Conservation (phyloP, 495 filamentous ascomycete genomes). For the Cercophora samala region DNA sequence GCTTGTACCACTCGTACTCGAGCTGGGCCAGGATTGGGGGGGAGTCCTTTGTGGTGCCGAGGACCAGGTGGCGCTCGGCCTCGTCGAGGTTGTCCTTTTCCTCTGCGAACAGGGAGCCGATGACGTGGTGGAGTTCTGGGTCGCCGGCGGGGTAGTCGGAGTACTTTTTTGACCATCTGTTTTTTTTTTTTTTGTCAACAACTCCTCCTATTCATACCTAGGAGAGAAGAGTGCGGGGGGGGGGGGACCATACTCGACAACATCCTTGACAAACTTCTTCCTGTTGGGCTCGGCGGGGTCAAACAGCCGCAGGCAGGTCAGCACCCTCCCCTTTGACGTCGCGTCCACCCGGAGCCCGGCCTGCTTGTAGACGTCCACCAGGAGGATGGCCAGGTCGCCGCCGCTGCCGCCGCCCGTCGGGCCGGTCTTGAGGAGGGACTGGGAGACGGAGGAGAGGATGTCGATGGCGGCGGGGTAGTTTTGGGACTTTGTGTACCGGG, state of each 20-base stretch:
- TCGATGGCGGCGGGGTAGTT: conserved; percentile 84
- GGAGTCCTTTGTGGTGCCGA: conserved; percentile 81
- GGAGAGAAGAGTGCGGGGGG: conserved; percentile 6
- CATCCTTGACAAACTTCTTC: conserved; percentile 87
- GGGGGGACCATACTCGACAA: conserved; percentile 64
- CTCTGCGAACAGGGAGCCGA: conserved; percentile 81
- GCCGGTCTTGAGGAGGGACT: conserved; percentile 78
- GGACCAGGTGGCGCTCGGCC: conserved; percentile 82
- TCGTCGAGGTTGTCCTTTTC: conserved; percentile 81
- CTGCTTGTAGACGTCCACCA: conserved; percentile 85
- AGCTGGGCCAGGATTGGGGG: conserved; percentile 72
- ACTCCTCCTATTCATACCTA: neutral
- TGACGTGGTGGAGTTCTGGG: conserved; percentile 91
- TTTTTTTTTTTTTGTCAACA: conserved; percentile 7
- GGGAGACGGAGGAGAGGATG: conserved; percentile 78
- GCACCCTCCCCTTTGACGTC: conserved; percentile 55
- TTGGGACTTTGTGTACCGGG: conserved; percentile 79
- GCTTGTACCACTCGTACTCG: conserved; percentile 91
- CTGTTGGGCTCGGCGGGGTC: conserved; percentile 78
- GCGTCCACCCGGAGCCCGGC: conserved; percentile 70
- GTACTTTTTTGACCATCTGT: conserved; percentile 76
- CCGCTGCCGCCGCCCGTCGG: conserved; percentile 91
- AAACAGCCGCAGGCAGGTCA: conserved; percentile 71
- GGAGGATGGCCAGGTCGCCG: conserved; percentile 80
- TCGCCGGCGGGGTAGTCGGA: conserved; percentile 90